Base-by-base conservation (phyloP, 768 basidiomycete genomes). In the Pulveroboletus sp. region DNA sequence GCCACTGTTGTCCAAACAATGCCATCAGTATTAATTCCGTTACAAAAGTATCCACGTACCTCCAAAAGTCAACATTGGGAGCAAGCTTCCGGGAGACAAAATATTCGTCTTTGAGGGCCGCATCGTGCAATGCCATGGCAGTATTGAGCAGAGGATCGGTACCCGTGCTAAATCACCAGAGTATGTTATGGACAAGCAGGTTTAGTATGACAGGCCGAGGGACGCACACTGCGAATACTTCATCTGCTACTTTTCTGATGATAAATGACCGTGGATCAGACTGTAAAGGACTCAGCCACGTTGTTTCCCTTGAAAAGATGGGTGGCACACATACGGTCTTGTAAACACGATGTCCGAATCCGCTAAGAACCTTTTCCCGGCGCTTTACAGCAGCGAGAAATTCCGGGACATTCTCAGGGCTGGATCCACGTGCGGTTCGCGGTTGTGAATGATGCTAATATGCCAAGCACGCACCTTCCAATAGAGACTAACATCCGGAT, bases 41-140 rank as follows among this genome's bases (percentile, higher is more conserved):
- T 40, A 27, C 29, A 46, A 36, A 27, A 29, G 38, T 29, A 23
- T 36, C 43, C 7, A 47, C 49, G 33, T 50, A 49, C 60, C 65
- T 87, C 88, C 88, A 91, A 65, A 91, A 94, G 68, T 94, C 92
- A 21, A 94, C 93, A 65, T 95, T 95, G 2, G 93, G 92, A 16
- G 86, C 87, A 13, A 95, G 73, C 60, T 79, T 84, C 27, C 93
- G 77, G 49, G 81, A 81, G 53, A 87, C 77, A 59, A 94, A 95
- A 68, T 91, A 95, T 27, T 92, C 87, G 55, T 95, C 93, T 59
- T 85, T 85, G 78, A 94, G 85, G 0, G 93, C 93, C 6, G 85
- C 84, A 58, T 90, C 87, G 53, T 93, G 90, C 42, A 94, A 72
- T 7, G 82, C 82, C 84, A 95, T 91, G 1, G 93, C 93, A 7